phyloP scores from a whole-genome alignment of 371 early-diverging fungal species.

The Circinella minor region DNA sequence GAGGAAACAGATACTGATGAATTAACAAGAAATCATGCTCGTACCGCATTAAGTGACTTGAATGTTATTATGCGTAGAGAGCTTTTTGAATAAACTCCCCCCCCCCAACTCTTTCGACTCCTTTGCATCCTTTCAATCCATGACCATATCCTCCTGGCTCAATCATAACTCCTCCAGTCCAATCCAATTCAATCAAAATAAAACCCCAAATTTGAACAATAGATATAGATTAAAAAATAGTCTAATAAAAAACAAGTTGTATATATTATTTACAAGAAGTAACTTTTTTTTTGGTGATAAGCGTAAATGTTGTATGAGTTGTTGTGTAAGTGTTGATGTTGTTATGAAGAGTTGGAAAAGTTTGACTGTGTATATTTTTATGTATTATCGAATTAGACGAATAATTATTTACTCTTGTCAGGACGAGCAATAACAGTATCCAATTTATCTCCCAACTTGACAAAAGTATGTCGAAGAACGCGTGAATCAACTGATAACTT shows the following conservation, averaged over 20 bases:
- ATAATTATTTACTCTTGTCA: slow-evolving; percentile 54
- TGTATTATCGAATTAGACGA: background rate
- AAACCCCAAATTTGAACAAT: background rate
- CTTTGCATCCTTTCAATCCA: no score
- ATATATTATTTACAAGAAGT: background rate
- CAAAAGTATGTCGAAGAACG: slow-evolving; percentile 77
- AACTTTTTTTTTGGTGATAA: no score
- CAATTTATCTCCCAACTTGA: slow-evolving; percentile 75
- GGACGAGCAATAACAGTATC: slow-evolving; percentile 63
- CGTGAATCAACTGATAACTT: slow-evolving; percentile 72
- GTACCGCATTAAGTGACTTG: slow-evolving; percentile 67
- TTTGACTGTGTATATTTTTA: background rate
- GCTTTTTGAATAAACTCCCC: slow-evolving; percentile 31
- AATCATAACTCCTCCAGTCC: no score
- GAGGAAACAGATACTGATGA: slow-evolving; percentile 73
- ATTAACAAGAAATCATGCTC: slow-evolving; percentile 67
- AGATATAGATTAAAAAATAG: background rate
- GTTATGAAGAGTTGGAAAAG: no score
- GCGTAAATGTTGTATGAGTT: no score
- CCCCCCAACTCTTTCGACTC: no score
- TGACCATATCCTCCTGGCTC: no score
- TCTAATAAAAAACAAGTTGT: background rate
- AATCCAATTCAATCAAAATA: no score
- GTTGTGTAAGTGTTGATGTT: no score
- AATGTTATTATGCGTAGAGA: slow-evolving; percentile 61